Base-by-base conservation (phyloP, 805 yeast genomes). In the Starmerella geochares region DNA sequence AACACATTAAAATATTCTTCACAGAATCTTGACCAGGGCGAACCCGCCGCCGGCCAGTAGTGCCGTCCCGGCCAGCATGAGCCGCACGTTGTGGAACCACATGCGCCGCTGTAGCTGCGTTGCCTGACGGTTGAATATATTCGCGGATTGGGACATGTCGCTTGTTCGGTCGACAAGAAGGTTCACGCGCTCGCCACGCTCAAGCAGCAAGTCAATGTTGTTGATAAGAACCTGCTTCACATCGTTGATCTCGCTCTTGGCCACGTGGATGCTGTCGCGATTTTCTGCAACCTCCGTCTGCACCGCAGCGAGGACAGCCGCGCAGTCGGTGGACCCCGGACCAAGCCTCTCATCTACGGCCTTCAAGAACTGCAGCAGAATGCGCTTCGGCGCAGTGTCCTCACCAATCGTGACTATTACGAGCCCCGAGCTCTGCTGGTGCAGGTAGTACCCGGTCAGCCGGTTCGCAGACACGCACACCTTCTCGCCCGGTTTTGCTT, bases 81-180 rank as follows among this genome's bases (percentile, higher is more conserved):
- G 36, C 29, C 47, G 49, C 10, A 62, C 53, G 49, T 65, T 79
- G 45, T 75, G 71, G 74, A 81, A 75, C 88, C 94, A 83, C 76
- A 84, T 72, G 52, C 72, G 74, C 33, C 84, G 69, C 57, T 77
- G 78, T 31, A 84, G 73, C 47, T 73, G 70, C 21, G 74, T 76
- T 1, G 94, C 81, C 52, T 78, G 74, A 55, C 81, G 77, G 56
- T 85, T 79, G 63, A 86, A 86, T 24, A 81, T 74, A 66, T 71
- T 75, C 8, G 92, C 77, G 31, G 78, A 76, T 35, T 76, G 72
- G 56, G 80, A 83, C 64, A 86, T 72, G 47, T 79, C 72, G 54
- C 83, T 81, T 1, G 95, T 86, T 63, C 86, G 86, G 63, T 81
- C 84, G 27, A 86, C 90, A 54, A 86, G 70, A 35, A 75, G 65